These are phyloP conservation scores for Cystobasidium ongulense DNA, from an alignment of 768 basidiomycete genomes.

Conservation along the genomic window DNA sequence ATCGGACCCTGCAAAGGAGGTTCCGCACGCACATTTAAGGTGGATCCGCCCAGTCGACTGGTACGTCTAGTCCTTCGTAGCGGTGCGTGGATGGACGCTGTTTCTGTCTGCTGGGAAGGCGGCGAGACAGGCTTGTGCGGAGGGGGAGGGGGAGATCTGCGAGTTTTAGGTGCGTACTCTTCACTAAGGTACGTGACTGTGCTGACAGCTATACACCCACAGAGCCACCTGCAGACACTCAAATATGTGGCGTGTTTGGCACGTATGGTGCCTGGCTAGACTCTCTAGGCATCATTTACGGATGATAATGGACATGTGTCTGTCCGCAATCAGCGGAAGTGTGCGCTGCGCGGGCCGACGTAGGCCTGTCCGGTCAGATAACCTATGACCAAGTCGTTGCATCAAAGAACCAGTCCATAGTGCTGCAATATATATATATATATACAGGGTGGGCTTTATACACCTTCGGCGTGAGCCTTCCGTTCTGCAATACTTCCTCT, in stretches of 20 bases:
- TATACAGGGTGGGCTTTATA: neutral
- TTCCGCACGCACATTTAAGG: neutral
- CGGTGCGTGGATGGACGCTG: slow-evolving; percentile 28
- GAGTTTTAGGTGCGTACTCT: slow-evolving; percentile 17
- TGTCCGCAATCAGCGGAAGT: neutral
- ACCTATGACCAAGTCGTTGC: too few relatives aligned
- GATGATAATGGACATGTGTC: neutral
- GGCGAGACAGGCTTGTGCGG: slow-evolving; percentile 25
- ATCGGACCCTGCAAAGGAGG: slow-evolving; percentile 24
- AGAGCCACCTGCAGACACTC: slow-evolving; percentile 17
- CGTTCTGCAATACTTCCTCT: slow-evolving; percentile 25
- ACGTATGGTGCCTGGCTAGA: slow-evolving; percentile 12
- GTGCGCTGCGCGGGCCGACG: neutral
- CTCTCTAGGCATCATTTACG: slow-evolving; percentile 14
- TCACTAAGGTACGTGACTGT: neutral
- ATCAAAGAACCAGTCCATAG: too few relatives aligned
- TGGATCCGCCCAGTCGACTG: slow-evolving; percentile 14
- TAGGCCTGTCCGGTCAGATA: too few relatives aligned
- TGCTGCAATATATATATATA: neutral
- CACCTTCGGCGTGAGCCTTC: slow-evolving; percentile 14
- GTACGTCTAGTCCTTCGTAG: slow-evolving; percentile 27
- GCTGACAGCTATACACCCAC: neutral
- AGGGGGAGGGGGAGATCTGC: slow-evolving; percentile 17
- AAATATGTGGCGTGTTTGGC: slow-evolving; percentile 16
- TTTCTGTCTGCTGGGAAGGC: slow-evolving; percentile 15